These are phyloP conservation scores for Sarcocystis neurona DNA, from an alignment of 169 alveolate genomes.

Conservation along the genomic window DNA sequence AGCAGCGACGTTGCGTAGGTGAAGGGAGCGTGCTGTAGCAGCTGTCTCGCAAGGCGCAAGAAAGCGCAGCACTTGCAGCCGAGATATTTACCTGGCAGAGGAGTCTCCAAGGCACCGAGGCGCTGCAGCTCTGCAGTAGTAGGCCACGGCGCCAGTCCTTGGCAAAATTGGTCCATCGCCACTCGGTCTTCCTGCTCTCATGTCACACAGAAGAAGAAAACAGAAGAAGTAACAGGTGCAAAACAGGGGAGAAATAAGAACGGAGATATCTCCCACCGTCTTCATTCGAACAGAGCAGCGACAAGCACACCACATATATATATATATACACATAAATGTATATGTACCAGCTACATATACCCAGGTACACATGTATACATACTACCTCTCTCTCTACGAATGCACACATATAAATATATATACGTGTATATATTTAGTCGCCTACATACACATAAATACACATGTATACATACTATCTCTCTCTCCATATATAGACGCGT, in stretches of 20 bases:
- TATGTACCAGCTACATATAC: background rate
- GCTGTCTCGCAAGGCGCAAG: background rate
- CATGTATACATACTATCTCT: too few species aligned
- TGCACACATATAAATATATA: background rate
- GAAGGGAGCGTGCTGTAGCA: background rate
- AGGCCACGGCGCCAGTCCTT: constrained; percentile 25
- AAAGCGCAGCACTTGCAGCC: background rate
- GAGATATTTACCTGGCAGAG: background rate
- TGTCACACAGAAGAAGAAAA: background rate
- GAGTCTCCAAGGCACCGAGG: background rate
- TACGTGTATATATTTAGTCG: too few species aligned
- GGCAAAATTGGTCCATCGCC: constrained; percentile 3
- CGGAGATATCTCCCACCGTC: background rate
- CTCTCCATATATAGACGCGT: too few species aligned
- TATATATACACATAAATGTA: too few species aligned
- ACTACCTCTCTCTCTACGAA: background rate
- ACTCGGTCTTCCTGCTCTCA: background rate
- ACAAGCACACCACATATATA: background rate
- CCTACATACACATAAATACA: too few species aligned
- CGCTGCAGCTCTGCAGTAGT: constrained; percentile 8
- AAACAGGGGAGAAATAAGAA: background rate
- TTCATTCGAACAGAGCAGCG: background rate
- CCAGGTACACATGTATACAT: background rate
- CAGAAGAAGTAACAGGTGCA: background rate
- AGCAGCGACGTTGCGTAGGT: background rate